Percentiles rank a stretch among this genome's conserved stretches.
Evolutionary conservation across 129 eudicot species (phyloP).

Genomic region (Pulicaria dysenterica): DNA sequence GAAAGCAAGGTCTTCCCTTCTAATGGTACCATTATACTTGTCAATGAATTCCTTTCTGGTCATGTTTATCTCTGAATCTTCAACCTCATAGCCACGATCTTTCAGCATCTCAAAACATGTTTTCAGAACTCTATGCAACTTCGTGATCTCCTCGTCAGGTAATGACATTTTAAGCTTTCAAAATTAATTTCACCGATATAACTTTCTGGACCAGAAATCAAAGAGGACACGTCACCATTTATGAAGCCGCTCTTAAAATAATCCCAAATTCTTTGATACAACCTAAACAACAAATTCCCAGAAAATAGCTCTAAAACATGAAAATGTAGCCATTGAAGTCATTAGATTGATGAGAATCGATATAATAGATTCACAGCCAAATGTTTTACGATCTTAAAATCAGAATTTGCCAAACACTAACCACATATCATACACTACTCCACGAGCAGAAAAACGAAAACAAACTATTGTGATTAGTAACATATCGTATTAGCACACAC

Average conservation of each 20-base stretch:
- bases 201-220: constrained; percentile 19
- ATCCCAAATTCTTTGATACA: background rate
- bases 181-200: background rate
- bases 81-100: constrained; percentile 69
- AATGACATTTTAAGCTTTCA: constrained; percentile 28
- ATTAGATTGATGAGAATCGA: too few relatives aligned
- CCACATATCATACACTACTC: too few relatives aligned
- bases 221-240: background rate
- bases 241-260: background rate
- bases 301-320: constrained; percentile 10
- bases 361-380: too few relatives aligned
- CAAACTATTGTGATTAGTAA: too few relatives aligned
- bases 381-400: too few relatives aligned
- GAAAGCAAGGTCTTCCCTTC: constrained; percentile 69
- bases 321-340: background rate
- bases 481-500: too few relatives aligned
- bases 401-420: too few relatives aligned
- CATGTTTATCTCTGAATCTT: constrained; percentile 65
- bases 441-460: too few relatives aligned
- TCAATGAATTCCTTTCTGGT: constrained; percentile 52
- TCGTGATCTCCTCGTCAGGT: constrained; percentile 35
- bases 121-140: constrained; percentile 50
- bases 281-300: background rate
- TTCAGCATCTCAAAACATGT: constrained; percentile 74
- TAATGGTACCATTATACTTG: constrained; percentile 59